Base-by-base conservation (phyloP, 164 flowering plant species). In the Magnolia officinalis region DNA sequence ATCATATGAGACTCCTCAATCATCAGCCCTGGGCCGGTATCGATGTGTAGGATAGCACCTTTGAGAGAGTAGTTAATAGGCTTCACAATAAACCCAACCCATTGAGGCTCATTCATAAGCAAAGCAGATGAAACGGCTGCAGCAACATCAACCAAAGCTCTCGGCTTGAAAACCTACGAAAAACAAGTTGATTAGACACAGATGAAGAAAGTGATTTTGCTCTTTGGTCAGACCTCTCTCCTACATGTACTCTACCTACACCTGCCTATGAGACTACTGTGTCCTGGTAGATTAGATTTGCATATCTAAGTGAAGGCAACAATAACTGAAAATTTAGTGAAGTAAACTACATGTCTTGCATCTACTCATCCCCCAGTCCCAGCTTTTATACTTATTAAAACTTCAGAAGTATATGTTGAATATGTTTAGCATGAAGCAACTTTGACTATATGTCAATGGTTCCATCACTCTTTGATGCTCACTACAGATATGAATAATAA, bases 71-170 rank as follows among this genome's bases (percentile, higher is more conserved):
- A 96, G 75, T 91, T 83, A 29, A 96, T 89, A 49, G 99, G 99
- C 73, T 76, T 85, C 63, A 89, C 86, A 77, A 91, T 84, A 72
- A 96, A 82, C 31, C 98, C 99, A 81, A 96, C 84, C 98, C 99
- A 96, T 84, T 96, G 99, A 77, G 89, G 80, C 81, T 90, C 99
- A 88, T 96, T 94, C 88, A 96, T 90, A 50, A 96, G 83, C 81
- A 96, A 87, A 78, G 97, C 92, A 79, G 98, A 94, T 78, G 98
- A 92, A 80, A 90, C 74, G 67, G 97, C 97, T 52, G 97, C 90
- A 78, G 87, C 76, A 78, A 96, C 89, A 84, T 96, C 99, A 86
- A 96, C 99, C 80, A 96, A 85, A 80, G 99, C 83, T 84, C 98
- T 94, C 80, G 99, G 97, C 75, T 88, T 90, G 83, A 83, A 88